These are phyloP conservation scores for Typha latifolia DNA, from an alignment of 176 grass and related monocot species.

Conservation along the genomic window DNA sequence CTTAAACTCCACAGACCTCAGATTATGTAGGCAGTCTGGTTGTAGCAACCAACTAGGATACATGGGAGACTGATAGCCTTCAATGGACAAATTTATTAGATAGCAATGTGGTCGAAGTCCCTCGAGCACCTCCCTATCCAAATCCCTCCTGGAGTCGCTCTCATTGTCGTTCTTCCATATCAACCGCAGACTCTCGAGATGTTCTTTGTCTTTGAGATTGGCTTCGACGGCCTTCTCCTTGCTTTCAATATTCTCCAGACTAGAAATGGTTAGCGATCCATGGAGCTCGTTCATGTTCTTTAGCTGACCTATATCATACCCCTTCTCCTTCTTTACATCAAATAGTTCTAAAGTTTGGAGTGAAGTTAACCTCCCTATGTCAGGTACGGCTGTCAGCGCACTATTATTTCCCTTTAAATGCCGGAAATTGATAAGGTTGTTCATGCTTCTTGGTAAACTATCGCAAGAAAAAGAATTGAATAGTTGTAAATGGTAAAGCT, in stretches of 20 bases:
- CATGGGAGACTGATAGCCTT: conserved; percentile 1
- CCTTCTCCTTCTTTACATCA: conserved; percentile 10
- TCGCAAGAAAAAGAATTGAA: background rate
- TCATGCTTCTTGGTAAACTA: conserved; percentile 6
- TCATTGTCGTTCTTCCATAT: too few species aligned
- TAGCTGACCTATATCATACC: too few species aligned
- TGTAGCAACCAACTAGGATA: conserved; percentile 11
- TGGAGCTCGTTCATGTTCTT: too few species aligned
- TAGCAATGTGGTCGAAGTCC: conserved; percentile 13
- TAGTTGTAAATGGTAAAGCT: conserved; percentile 23
- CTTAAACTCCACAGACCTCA: too few species aligned
- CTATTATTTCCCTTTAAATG: conserved; percentile 1
- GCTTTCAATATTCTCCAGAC: too few species aligned
- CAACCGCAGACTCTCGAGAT: too few species aligned
- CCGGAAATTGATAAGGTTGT: conserved; percentile 14
- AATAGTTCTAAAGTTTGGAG: conserved; percentile 9
- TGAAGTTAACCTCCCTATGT: conserved; percentile 16
- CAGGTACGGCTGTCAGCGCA: background rate
- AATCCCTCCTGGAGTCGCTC: too few species aligned
- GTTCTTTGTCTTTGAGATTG: too few species aligned
- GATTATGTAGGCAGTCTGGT: too few species aligned
- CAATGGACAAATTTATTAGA: conserved; percentile 6
- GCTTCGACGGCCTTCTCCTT: too few species aligned
- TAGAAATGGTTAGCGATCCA: too few species aligned
- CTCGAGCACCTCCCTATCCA: too few species aligned